These are phyloP conservation scores for Thelonectria discophora DNA, from an alignment of 2,329 filamentous ascomycete genomes.

Conservation along the genomic window DNA sequence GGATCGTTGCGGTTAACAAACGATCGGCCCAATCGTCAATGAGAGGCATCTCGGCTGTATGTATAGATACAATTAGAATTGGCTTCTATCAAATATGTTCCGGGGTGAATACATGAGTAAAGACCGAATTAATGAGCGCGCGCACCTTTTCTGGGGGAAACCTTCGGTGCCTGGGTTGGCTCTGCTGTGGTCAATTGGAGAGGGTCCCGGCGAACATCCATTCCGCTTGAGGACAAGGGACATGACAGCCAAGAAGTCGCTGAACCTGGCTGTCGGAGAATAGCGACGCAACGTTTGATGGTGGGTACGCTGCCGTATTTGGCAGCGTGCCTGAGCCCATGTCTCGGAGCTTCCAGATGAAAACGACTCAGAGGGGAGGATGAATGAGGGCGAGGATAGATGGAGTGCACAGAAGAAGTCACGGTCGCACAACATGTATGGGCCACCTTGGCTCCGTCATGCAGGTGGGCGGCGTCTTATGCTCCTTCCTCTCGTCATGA, in stretches of 20 bases:
- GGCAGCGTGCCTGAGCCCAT: neutral
- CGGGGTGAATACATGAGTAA: no score
- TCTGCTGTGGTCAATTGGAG: no score
- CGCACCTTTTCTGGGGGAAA: neutral
- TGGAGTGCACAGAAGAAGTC: neutral
- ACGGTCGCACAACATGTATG: neutral
- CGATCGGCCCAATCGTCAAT: conserved; percentile 1
- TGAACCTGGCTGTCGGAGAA: conserved; percentile 15
- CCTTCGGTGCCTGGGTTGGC: neutral
- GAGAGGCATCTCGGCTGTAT: neutral
- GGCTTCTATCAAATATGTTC: neutral
- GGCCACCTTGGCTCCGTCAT: neutral
- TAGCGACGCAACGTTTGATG: conserved; percentile 6
- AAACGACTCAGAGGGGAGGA: neutral
- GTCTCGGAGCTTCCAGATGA: neutral
- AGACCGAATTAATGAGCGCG: neutral
- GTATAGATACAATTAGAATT: neutral
- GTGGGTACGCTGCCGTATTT: conserved; percentile 3
- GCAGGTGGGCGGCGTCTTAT: no score
- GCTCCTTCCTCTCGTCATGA: no score
- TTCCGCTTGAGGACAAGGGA: neutral
- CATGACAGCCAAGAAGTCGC: neutral
- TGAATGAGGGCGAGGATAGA: neutral
- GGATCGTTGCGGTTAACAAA: conserved; percentile 3
- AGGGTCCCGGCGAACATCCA: neutral